phyloP scores from a whole-genome alignment of 2,329 filamentous ascomycete genomes.

The Fusarium sp. region DNA sequence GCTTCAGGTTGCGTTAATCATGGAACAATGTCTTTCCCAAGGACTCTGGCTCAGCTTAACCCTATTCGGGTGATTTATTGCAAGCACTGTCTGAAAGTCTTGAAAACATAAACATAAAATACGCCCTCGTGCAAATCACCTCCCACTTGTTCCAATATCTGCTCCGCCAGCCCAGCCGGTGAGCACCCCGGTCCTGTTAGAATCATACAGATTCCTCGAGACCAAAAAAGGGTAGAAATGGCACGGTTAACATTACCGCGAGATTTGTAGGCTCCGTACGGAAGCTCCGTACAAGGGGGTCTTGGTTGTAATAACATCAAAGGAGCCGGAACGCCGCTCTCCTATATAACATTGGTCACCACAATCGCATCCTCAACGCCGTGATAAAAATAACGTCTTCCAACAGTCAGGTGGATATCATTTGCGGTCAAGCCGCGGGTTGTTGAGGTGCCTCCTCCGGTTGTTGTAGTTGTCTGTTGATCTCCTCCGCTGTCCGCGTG shows the following conservation, averaged over 20 bases:
- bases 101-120: background rate
- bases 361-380: conserved; percentile 39
- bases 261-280: background rate
- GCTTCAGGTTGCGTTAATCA: conserved; percentile 31
- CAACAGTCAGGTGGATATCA: conserved; percentile 28
- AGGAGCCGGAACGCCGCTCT: conserved; percentile 40
- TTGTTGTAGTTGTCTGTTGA: conserved; percentile 62
- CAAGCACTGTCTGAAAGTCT: background rate
- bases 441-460: conserved; percentile 45
- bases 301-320: conserved; percentile 16
- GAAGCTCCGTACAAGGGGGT: conserved; percentile 6
- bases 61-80: conserved; percentile 7
- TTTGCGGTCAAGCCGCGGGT: conserved; percentile 33
- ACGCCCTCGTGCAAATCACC: background rate
- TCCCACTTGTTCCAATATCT: conserved; percentile 1
- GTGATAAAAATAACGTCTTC: conserved; percentile 18
- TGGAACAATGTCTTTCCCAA: background rate
- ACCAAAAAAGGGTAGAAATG: conserved; percentile 6
- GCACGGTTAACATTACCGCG: conserved; percentile 7
- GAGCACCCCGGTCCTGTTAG: background rate
- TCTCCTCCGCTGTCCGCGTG: conserved; percentile 59
- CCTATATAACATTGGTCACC: conserved; percentile 27
- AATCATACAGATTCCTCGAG: conserved; percentile 4
- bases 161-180: conserved; percentile 11
- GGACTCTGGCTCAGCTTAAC: conserved; percentile 8